Evolutionary conservation across 1,284 basidiomycete genomes (phyloP), one percentile per base, ranked within the genome.

Genomic region (Cryptococcus sp.): DNA sequence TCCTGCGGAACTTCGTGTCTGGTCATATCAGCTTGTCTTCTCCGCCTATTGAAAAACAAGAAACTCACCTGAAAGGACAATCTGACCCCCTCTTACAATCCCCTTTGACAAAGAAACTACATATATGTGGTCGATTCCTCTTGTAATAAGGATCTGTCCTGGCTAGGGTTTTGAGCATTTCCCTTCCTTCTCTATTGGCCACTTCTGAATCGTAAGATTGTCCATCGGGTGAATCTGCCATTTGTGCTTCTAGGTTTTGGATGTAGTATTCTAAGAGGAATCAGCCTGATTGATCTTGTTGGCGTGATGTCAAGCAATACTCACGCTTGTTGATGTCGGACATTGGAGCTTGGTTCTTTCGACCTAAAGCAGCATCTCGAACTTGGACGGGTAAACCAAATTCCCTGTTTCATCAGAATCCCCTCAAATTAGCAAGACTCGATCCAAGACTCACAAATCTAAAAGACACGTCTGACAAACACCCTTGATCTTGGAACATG

Each of bases 401-500:
- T 76, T 98, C 93, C 42, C 74, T 75, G 50, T n/a, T 23, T 23
- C 23, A 23, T 23, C 23, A 23, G 23, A 23, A 23, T 23, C 23
- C 23, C 23, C 23, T 23, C 23, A 23, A 23, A 23, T 23, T 23
- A 23, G 23, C 23, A 23, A 23, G 23, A 23, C 23, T 23, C 23
- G 23, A 23, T 23, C 23, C 23, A 23, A 23, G 4, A 65, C 71
- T 52, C 46, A 74, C 58, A 95, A 83, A 73, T 99, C 96, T 37
- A 99, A 81, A 33, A 99, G 80, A 76, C 96, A 98, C 0, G 94
- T 98, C 79, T 98, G 96, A 79, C 96, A 99, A 44, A 96, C 90
- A 70, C 98, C 97, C 82, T 98, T 97, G 67, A 97, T 88, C 81
- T 97, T 98, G 41, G 95, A 90, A 68, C 96, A 98, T 0, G 96